Evolutionary conservation across 1,284 basidiomycete species (phyloP).

Genomic region (Peniophora sp.): DNA sequence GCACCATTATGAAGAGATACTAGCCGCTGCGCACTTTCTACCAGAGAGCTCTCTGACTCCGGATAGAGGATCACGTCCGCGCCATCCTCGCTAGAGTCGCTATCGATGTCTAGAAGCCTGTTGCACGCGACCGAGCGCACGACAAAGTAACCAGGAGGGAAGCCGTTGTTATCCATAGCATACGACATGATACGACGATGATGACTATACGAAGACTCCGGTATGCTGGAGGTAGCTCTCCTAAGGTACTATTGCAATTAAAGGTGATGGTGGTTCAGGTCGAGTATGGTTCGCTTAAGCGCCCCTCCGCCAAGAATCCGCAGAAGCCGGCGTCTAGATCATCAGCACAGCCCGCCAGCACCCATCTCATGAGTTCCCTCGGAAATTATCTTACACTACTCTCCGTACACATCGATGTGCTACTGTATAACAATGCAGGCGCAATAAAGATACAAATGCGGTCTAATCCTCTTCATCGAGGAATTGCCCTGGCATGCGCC

Average conservation of each 20-base stretch:
- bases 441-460: slow-evolving; percentile 35
- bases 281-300: too few relatives aligned
- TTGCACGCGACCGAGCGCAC: slow-evolving; percentile 54
- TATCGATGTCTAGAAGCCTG: slow-evolving; percentile 55
- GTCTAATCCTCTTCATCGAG: slow-evolving; percentile 21
- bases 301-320: too few relatives aligned
- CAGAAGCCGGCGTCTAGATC: too few relatives aligned
- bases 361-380: too few relatives aligned
- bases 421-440: not conserved
- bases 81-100: slow-evolving; percentile 54
- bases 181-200: not conserved
- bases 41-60: slow-evolving; percentile 64
- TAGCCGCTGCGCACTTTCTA: slow-evolving; percentile 44
- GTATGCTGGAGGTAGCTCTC: not conserved
- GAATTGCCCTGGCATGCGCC: slow-evolving; percentile 17
- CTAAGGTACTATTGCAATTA: not conserved
- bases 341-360: too few relatives aligned
- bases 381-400: not conserved
- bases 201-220: not conserved
- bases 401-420: not conserved
- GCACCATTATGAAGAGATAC: not conserved
- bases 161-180: slow-evolving; percentile 33
- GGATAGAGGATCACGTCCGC: slow-evolving; percentile 58
- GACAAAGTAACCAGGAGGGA: slow-evolving; percentile 71
- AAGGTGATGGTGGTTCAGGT: too few relatives aligned